Conservation (phyloP, 2,329 filamentous ascomycete species). For the Fusarium globosum region DNA sequence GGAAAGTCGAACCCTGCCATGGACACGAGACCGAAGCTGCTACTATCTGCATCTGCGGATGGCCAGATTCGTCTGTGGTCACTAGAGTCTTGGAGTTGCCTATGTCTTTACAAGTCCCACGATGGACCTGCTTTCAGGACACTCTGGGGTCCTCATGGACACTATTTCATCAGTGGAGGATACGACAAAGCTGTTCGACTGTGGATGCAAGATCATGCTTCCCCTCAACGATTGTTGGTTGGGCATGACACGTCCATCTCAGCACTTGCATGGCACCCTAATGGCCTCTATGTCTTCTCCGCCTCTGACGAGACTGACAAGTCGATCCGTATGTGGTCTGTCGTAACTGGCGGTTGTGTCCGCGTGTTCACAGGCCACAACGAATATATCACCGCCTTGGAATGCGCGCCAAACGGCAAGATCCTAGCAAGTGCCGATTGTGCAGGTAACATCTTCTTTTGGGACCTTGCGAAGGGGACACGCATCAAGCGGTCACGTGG, state of each 20-base stretch:
- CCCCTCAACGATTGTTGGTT: conserved; percentile 86
- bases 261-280: conserved; percentile 91
- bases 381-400: conserved; percentile 84
- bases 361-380: conserved; percentile 93
- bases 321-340: conserved; percentile 96
- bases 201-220: conserved; percentile 93
- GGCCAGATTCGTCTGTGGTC: conserved; percentile 93
- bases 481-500: conserved; percentile 93
- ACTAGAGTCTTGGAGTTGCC: conserved; percentile 88
- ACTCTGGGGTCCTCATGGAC: conserved; percentile 90
- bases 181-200: conserved; percentile 91
- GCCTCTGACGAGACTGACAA: conserved; percentile 87
- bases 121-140: conserved; percentile 90
- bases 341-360: conserved; percentile 87
- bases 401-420: conserved; percentile 88
- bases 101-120: conserved; percentile 94
- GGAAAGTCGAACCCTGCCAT: conserved; percentile 54
- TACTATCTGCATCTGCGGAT: conserved; percentile 89
- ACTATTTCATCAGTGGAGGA: conserved; percentile 91
- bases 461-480: conserved; percentile 89
- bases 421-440: conserved; percentile 91
- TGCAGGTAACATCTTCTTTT: conserved; percentile 90
- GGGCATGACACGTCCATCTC: conserved; percentile 96
- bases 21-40: conserved; percentile 73
- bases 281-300: conserved; percentile 93